Base-by-base conservation (phyloP, 176 grass and related monocot genomes). In the Oryza rufipogon region DNA sequence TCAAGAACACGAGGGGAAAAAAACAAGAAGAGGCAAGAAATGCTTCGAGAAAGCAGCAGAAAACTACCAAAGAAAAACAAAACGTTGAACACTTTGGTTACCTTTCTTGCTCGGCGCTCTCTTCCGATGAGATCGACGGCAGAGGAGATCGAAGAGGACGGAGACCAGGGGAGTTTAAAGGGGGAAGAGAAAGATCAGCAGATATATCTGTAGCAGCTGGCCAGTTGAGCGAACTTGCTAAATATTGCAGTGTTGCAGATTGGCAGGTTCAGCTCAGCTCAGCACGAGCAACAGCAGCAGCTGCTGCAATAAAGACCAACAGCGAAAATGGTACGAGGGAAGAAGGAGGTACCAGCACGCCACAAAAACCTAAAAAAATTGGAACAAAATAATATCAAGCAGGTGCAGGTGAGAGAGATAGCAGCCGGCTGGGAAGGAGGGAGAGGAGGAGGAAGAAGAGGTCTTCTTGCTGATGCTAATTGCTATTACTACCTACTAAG, bases 241-340 rank as follows among this genome's bases (percentile, higher is more conserved):
- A 5, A 0, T 0, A 38, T 42, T 42, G 41, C 54, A 4, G 5
- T 3, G 5, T 10, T 63, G 58, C 58, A n/a, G 58, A 23, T 63
- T n/a, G 58, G 20, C 58, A 22, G 9, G 38, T 2, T 16, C 77
- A 48, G 38, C 9, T 16, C 61, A 66, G 48, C 48, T 13, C 22
- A 11, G 30, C 39, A 13, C 2, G 16, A 26, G 42, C 32, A n/a
- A 30, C 15, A 26, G 42, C 32, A 16, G 56, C 44, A 20, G 54
- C 54, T 20, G 54, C 6, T 20, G 54, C 54, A 86, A 67, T 80
- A 41, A 86, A 86, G 69, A 4, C 32, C 25, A 19, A 52, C 82
- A 77, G 73, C 33, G 30, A 51, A 45, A 13, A 0, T 8, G 23
- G 58, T 41, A 61, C 38, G 33, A 46, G 23, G 68, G 41, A 72